Evolutionary conservation across 2,329 filamentous ascomycete species (phyloP), one percentile per base, ranked within the genome.

Genomic region (Alternaria burnsii): DNA sequence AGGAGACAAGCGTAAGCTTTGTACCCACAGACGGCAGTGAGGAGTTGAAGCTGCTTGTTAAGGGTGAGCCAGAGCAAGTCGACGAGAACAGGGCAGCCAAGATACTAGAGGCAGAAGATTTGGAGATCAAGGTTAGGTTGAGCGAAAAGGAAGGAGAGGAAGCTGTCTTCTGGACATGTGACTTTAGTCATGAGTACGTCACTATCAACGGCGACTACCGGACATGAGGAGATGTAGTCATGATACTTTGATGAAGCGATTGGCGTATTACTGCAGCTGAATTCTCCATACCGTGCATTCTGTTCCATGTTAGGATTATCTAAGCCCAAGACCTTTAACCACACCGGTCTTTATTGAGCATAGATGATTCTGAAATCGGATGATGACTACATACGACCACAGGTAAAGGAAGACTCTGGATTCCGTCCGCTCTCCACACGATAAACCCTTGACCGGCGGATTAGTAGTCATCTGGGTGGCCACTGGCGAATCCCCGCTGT

Each of bases 131-230:
- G 38, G 90, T 96, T 5, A 85, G 84, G 59, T 76, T 96, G 55
- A 91, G 91, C 26, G 91, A 90, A 46, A 89, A 88, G 11, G 57
- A 55, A 28, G 61, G 54, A 22, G 55, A 47, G 41, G 86, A 90
- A 76, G 89, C 90, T 1, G 87, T 88, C 5, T 92, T 92, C 77
- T 95, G 91, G 88, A 95, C 92, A 40, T 95, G 92, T 74, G 92
- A 96, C 77, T 92, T 94, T 69, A 93, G 90, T 74, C 91, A 94
- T 74, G 91, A 94, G 83, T 96, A 89, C 80, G 87, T 89, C 48
- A 89, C 87, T 52, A 90, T 90, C 69, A 90, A 90, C 73, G 88
- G 86, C 38, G 88, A 90, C 76, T 90, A 90, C 76, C 79, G 88
- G 70, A 89, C 88, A 32, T 89, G 43, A 58, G 43, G 9, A 38